phyloP scores from a whole-genome alignment of 192 early-diverging fungal genomes.

The Coemansia sp. region DNA sequence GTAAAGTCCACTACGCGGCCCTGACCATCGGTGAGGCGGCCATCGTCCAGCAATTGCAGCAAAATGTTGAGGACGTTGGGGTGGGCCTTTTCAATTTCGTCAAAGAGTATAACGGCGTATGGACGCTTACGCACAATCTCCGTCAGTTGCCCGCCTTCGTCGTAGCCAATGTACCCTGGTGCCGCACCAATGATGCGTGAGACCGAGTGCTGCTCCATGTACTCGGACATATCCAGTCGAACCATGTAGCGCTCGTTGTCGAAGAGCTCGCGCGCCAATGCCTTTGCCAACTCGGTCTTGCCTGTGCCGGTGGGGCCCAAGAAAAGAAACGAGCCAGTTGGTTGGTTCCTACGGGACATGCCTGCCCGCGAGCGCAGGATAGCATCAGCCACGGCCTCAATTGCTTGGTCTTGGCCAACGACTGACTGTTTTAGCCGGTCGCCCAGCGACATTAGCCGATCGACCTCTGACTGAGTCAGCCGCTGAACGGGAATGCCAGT shows the following conservation, averaged over 20 bases:
- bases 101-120: slow-evolving; percentile 93
- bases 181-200: slow-evolving; percentile 92
- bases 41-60: slow-evolving; percentile 91
- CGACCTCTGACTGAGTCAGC: slow-evolving; percentile 83
- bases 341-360: slow-evolving; percentile 74
- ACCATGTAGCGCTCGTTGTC: slow-evolving; percentile 96
- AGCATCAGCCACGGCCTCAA: slow-evolving; percentile 89
- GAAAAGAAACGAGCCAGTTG: slow-evolving; percentile 93
- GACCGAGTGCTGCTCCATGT: slow-evolving; percentile 90
- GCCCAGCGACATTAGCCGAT: slow-evolving; percentile 79
- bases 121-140: slow-evolving; percentile 90
- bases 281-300: slow-evolving; percentile 85
- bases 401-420: slow-evolving; percentile 90
- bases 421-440: slow-evolving; percentile 83
- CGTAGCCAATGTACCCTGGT: slow-evolving; percentile 96
- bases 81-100: slow-evolving; percentile 99
- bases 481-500: slow-evolving; percentile 95
- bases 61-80: slow-evolving; percentile 77
- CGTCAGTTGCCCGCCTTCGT: slow-evolving; percentile 95
- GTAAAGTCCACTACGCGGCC: slow-evolving; percentile 92
- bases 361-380: slow-evolving; percentile 90
- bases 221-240: slow-evolving; percentile 99
- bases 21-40: slow-evolving; percentile 91
- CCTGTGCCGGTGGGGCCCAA: slow-evolving; percentile 97
- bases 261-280: slow-evolving; percentile 86